Conservation (phyloP, 2,329 filamentous ascomycete species). For the Pseudocercospora pini-densiflorae region DNA sequence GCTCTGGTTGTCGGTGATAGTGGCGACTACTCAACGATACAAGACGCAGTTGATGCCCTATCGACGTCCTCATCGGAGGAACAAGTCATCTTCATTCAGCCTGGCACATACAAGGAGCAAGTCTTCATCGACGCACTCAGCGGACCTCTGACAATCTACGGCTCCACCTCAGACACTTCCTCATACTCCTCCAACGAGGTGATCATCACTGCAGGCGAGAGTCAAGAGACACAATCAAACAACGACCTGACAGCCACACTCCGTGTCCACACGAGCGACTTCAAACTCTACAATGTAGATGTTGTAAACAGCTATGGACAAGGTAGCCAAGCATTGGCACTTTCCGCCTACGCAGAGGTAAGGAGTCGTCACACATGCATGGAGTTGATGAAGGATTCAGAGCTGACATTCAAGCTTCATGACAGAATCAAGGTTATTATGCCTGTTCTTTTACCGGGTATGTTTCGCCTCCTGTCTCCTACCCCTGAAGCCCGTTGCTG, state of each 20-base stretch:
- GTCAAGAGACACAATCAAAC: slow-evolving; percentile 52
- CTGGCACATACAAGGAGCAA: slow-evolving; percentile 66
- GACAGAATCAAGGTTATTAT: slow-evolving; percentile 60
- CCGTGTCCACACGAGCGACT: slow-evolving; percentile 53
- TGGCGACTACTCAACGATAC: slow-evolving; percentile 53
- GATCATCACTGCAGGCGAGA: slow-evolving; percentile 55
- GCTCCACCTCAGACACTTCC: slow-evolving; percentile 59
- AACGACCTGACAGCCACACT: slow-evolving; percentile 61
- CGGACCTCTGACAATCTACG: slow-evolving; percentile 61
- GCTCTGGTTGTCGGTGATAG: slow-evolving; percentile 54
- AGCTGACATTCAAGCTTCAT: neutral
- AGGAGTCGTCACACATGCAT: slow-evolving; percentile 3
- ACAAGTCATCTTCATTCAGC: slow-evolving; percentile 66
- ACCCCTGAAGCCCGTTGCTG: neutral
- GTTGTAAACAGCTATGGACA: slow-evolving; percentile 55
- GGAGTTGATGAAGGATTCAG: neutral
- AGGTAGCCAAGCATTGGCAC: slow-evolving; percentile 58
- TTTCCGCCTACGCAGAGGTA: slow-evolving; percentile 54
- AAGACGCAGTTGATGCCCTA: slow-evolving; percentile 63
- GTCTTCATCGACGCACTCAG: slow-evolving; percentile 57
- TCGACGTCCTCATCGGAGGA: slow-evolving; percentile 54
- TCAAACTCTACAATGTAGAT: slow-evolving; percentile 68
- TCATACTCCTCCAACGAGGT: slow-evolving; percentile 63
- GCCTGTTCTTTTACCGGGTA: slow-evolving; percentile 59
- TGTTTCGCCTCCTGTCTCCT: neutral